Base-by-base conservation (phyloP, 352 stramenopile species). In the Globisporangium acanthophoron region DNA sequence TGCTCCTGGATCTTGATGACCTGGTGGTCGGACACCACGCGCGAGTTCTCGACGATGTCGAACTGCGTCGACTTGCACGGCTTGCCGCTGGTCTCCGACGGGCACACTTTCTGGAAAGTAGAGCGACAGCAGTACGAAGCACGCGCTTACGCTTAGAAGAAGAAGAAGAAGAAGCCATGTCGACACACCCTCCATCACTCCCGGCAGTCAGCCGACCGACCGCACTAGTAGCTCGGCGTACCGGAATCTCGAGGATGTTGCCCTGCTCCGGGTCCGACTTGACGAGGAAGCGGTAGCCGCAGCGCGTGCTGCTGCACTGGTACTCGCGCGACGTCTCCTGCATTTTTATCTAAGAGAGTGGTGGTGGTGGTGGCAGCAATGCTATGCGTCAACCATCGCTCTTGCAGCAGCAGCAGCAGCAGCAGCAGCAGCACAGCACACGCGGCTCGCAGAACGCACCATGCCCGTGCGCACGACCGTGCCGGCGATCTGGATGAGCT, bases 1-100 rank as follows among this genome's bases (percentile, higher is more conserved):
- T 96, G 84, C 65, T 99, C 96, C 71, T 99, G 96, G 47, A 99
- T 91, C 69, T 98, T 98, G 58, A 98, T 96, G 68, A 98, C 92
- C 67, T 99, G 77, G 61, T 89, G 77, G 59, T 89, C 79, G 12
- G 75, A 86, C 50, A 89, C 74, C 0, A 87, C 64, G 27, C 73
- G 70, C 16, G 74, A 75, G 24, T 72, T 67, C 15, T 78, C 78
- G 18, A 90, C 54, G 5, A 77, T 60, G 16, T 83, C 60, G 46
- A 90, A 96, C 37, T 85, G 76, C 44, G 69, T 96, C 33, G 80
- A 93, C 53, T 78, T 80, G 73, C 92, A 98, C 21, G 70, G 69
- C 57, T 85, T 82, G 29, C 74, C 71, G 8, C 65, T 67, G 47
- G 63, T 66, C 52, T 76, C 67, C 0, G 76, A 80, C 50, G 73